phyloP scores from a whole-genome alignment of 1,139 yeast species.

The Yamadazyma membranifaciens region DNA sequence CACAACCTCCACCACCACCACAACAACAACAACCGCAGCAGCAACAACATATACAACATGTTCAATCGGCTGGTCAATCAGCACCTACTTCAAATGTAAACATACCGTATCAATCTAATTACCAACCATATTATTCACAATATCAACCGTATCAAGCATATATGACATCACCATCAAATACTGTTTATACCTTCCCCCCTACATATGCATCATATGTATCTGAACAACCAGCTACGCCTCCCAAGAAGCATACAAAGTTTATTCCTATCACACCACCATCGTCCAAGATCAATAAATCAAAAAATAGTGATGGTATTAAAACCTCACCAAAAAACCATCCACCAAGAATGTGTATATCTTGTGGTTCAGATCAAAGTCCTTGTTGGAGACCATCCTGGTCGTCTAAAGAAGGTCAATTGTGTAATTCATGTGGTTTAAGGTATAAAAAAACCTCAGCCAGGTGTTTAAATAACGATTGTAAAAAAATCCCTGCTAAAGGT shows the following conservation, averaged over 20 bases:
- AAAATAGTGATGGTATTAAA: slow-evolving; percentile 28
- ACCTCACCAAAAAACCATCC: slow-evolving; percentile 39
- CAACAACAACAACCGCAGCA: slow-evolving; percentile 7
- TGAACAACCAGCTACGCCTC: slow-evolving; percentile 17
- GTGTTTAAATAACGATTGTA: slow-evolving; percentile 72
- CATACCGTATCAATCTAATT: slow-evolving; percentile 9
- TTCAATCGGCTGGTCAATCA: neutral
- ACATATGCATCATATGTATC: slow-evolving; percentile 12
- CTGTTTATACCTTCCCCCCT: slow-evolving; percentile 8
- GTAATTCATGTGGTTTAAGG: slow-evolving; percentile 94
- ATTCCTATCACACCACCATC: slow-evolving; percentile 48
- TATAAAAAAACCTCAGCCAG: slow-evolving; percentile 93
- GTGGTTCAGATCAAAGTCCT: slow-evolving; percentile 90
- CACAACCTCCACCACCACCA: slow-evolving; percentile 7
- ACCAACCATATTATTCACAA: slow-evolving; percentile 10
- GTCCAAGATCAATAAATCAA: slow-evolving; percentile 21
- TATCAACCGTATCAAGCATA: slow-evolving; percentile 15
- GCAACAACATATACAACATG: slow-evolving; percentile 5
- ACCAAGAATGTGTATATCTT: slow-evolving; percentile 75
- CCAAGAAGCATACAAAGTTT: slow-evolving; percentile 27
- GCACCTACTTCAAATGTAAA: neutral
- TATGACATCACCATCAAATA: slow-evolving; percentile 12
- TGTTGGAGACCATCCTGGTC: slow-evolving; percentile 99
- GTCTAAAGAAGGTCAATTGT: slow-evolving; percentile 80
- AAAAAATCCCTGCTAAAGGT: slow-evolving; percentile 92